These are phyloP conservation scores for Calonectria pteridis DNA, from an alignment of 2,329 filamentous ascomycete species.

Conservation along the genomic window DNA sequence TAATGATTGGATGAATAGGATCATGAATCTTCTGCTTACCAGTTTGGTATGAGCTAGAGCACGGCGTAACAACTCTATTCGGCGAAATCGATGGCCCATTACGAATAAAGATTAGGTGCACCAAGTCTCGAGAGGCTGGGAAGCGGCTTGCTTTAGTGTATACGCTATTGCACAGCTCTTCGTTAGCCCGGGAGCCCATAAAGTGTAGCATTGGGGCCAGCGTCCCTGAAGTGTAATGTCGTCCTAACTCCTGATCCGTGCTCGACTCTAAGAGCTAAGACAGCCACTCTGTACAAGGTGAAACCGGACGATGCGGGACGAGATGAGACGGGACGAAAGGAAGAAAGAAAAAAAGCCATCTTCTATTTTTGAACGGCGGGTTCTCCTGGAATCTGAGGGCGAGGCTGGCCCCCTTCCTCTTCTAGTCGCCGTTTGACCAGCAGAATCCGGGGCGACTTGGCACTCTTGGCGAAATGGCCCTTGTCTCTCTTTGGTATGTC, in stretches of 20 bases:
- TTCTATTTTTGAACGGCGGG: not conserved
- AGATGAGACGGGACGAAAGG: not conserved
- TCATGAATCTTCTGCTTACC: not conserved
- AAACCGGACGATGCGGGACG: not conserved
- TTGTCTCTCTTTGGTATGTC: not conserved
- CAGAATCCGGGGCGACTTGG: not conserved
- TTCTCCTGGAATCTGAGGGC: not conserved
- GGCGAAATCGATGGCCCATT: not conserved
- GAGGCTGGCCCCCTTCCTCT: not conserved
- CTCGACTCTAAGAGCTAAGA: not conserved
- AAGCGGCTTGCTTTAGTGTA: not conserved
- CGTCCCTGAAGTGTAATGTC: not conserved
- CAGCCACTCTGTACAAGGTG: not conserved
- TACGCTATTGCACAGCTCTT: not conserved
- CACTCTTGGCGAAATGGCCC: not conserved
- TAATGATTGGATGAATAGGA: not conserved
- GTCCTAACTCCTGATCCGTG: slow-evolving; percentile 1
- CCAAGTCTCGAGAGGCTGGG: not conserved
- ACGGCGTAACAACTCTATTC: not conserved
- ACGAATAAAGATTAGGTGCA: not conserved
- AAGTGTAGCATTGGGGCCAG: not conserved
- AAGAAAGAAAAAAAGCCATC: not conserved
- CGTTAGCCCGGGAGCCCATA: not conserved
- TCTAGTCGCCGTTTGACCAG: not conserved
- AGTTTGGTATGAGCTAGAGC: not conserved